Base-by-base conservation (phyloP, 2,329 filamentous ascomycete genomes). In the Pseudogymnoascus sp. region DNA sequence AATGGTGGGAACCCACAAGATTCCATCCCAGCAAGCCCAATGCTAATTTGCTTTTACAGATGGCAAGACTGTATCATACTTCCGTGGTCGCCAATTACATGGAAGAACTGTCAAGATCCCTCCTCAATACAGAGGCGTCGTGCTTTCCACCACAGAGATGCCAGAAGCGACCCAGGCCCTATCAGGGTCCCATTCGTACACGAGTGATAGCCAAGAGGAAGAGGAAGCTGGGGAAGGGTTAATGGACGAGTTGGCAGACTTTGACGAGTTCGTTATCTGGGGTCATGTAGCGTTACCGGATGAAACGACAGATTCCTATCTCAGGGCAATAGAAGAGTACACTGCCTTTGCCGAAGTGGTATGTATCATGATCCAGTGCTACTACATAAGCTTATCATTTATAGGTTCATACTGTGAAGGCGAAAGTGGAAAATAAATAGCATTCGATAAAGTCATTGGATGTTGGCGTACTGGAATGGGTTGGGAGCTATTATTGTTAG, bases 251-350 rank as follows among this genome's bases (percentile, higher is more conserved):
- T 79, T 86, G 19, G 86, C 85, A 1, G 80, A 80, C 14, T 97
- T 97, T 71, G 84, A 91, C 5, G 80, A 89, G 62, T 73, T 96
- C 60, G 76, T 91, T 2, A 81, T 96, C n/a, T 97, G 92, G 92
- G 87, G 84, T 0, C 92, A 96, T 73, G 92, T 94, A 67, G 74
- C 77, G 0, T 69, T 84, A 59, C 85, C 85, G 5, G 85, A 88
- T 64, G 79, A 80, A 0, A 79, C 79, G 28, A 76, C 76, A 5
- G 91, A 96, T 74, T 78, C 82, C 1, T 94, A 91, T 72, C 78
- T 90, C 4, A 87, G 88, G 72, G 85, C 88, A 0, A 77, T 96
- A 45, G 82, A 87, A 67, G 92, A 96, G 74, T 96, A 92, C 91
- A 79, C 95, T 63, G 78, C 79, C 9, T 84, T 92, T 72, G 84